A percentile compares a stretch with the other conserved stretches of the same genome.
Evolutionary conservation across 2,329 filamentous ascomycete genomes (phyloP).

Genomic region (Neodidymelliopsis sp.): DNA sequence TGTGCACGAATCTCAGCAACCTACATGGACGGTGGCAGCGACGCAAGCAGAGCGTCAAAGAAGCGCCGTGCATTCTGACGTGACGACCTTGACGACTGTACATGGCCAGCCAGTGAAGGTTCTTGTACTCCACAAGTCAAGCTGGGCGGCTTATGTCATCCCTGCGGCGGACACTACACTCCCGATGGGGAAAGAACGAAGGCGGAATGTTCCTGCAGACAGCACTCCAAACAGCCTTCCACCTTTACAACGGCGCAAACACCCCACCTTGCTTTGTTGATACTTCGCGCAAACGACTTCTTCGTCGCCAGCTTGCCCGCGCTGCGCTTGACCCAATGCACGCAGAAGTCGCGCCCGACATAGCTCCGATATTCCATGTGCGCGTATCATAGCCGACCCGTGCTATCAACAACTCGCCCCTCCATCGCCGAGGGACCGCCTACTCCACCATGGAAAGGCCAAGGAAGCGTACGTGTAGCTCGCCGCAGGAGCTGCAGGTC

Average conservation of each 20-base stretch:
- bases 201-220: slow-evolving; percentile 29
- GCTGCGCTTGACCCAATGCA: slow-evolving; percentile 44
- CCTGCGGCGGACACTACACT: slow-evolving; percentile 15
- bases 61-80: too few species aligned
- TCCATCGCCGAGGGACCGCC: slow-evolving; percentile 42
- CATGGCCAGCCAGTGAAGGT: too few species aligned
- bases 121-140: too few species aligned
- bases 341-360: slow-evolving; percentile 42
- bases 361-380: slow-evolving; percentile 45
- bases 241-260: slow-evolving; percentile 7
- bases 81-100: too few species aligned
- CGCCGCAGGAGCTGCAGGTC: background rate
- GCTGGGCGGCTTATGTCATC: slow-evolving; percentile 2
- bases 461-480: slow-evolving; percentile 53
- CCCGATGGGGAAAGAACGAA: slow-evolving; percentile 26
- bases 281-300: slow-evolving; percentile 24
- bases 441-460: slow-evolving; percentile 57
- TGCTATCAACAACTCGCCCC: slow-evolving; percentile 43
- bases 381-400: slow-evolving; percentile 44
- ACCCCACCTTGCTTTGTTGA: slow-evolving; percentile 13
- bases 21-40: too few species aligned
- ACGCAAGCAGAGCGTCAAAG: too few species aligned
- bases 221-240: slow-evolving; percentile 18
- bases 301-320: slow-evolving; percentile 29
- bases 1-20: background rate